A percentile compares a stretch with the other conserved stretches of the same genome.
Evolutionary conservation across 148 eudicot genomes (phyloP).

Genomic region (Rhododendron vialii): DNA sequence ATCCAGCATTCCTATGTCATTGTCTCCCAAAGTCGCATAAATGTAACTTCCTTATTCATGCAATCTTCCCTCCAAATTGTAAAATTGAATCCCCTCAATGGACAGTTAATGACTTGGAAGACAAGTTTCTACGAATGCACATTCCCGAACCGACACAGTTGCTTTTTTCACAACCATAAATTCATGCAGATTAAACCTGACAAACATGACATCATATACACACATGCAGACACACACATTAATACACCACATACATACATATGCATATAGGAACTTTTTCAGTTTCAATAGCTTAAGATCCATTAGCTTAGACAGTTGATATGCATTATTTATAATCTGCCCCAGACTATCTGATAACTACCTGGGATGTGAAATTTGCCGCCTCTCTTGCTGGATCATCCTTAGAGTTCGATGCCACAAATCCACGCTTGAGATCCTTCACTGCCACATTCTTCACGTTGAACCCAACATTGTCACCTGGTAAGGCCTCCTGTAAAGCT

Average conservation of each 20-base stretch:
- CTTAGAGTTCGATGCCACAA: slow-evolving; percentile 10
- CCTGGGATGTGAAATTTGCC: slow-evolving; percentile 12
- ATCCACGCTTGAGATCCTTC: slow-evolving; percentile 18
- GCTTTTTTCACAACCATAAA: background rate
- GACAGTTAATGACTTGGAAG: background rate
- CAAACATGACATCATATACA: background rate
- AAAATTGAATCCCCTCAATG: no score
- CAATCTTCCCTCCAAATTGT: background rate
- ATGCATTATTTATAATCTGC: background rate
- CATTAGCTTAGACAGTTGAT: background rate
- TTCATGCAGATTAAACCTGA: background rate
- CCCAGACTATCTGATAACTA: background rate
- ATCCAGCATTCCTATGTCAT: background rate
- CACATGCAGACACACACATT: no score
- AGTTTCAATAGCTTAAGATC: background rate
- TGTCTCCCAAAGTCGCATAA: no score
- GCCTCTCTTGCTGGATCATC: slow-evolving; percentile 13
- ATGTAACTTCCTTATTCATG: background rate
- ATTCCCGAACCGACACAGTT: background rate
- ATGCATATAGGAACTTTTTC: background rate
- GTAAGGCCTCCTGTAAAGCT: background rate
- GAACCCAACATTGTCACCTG: slow-evolving; percentile 13
- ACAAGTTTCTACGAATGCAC: background rate
- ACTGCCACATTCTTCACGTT: slow-evolving; percentile 9
- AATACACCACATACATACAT: background rate